A percentile compares a stretch with the other conserved stretches of the same genome.
phyloP scores from a whole-genome alignment of 108 stramenopile species.

The Stephanodiscus triporus region DNA sequence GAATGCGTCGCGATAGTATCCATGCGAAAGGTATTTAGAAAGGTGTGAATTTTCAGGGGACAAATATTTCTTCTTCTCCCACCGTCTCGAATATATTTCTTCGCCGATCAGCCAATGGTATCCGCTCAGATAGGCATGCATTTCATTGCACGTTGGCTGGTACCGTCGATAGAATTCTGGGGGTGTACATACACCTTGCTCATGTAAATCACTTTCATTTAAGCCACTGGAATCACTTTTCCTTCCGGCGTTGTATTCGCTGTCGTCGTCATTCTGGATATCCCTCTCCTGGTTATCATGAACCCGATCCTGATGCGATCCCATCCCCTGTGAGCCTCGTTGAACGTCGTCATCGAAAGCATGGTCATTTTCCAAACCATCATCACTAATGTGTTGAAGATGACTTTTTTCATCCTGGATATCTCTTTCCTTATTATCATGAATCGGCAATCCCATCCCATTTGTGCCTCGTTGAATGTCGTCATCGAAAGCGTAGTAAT shows the following conservation, averaged over 20 bases:
- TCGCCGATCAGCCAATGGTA: constrained; percentile 42
- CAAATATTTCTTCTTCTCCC: constrained; percentile 19
- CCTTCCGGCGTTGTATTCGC: neutral
- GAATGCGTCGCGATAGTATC: constrained; percentile 68
- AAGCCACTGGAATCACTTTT: neutral
- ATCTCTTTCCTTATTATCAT: constrained; percentile 6
- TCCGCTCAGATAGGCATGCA: constrained; percentile 52
- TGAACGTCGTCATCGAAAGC: neutral
- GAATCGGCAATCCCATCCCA: constrained; percentile 30
- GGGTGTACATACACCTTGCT: constrained; percentile 44
- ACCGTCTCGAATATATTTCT: constrained; percentile 22
- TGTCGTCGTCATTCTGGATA: neutral
- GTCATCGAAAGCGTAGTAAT: constrained; percentile 64
- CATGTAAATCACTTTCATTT: neutral
- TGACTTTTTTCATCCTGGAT: constrained; percentile 24
- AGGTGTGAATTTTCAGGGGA: constrained; percentile 2
- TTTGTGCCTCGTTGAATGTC: constrained; percentile 40
- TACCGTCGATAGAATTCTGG: constrained; percentile 42
- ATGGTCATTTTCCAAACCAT: constrained; percentile 19
- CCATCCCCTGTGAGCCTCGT: constrained; percentile 36
- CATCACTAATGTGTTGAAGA: constrained; percentile 34
- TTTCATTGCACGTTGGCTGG: constrained; percentile 70
- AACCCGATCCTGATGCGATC: constrained; percentile 9
- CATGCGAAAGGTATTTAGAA: constrained; percentile 40
- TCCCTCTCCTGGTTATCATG: constrained; percentile 25